Evolutionary conservation across 164 flowering plant species (phyloP), one percentile per base, ranked within the genome.

Genomic region (Annona squamosa): DNA sequence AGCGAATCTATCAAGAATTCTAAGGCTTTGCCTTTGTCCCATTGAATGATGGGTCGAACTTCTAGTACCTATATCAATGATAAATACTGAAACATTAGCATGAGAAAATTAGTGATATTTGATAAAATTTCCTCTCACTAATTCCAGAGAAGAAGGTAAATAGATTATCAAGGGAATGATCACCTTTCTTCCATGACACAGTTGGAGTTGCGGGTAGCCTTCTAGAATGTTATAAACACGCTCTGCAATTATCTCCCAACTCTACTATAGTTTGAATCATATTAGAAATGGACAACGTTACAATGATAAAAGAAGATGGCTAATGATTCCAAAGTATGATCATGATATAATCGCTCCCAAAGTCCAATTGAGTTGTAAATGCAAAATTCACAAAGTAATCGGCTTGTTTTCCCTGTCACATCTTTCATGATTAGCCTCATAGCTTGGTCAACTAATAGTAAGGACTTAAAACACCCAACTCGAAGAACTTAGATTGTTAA

Each of bases 1-100:
- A 81, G 78, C n/a, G 71, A 67, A 56, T 74, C 66, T 17, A 74
- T 64, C 44, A 74, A 68, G 57, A 67, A 74, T 64, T 74, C 76
- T 4, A 74, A 47, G 3, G 77, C 77, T 17, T 70, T 69, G 47
- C 77, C 77, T 69, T 75, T 75, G 61, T 75, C 77, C 77, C 77
- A 75, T 41, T 75, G 63, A 47, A 75, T 69, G 48, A 46, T 48
- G 46, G 77, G 77, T 17, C 77, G 67, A 43, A 75, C 63, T 46
- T 75, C 77, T 41, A 75, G 65, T n/a, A 75, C 77, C 77, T 75
- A 81, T 68, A 67, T 61, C 46, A 41, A 67, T 63, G 63, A 37
- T 7, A 63, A 41, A n/a, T 10, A 48, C 17, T 9, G 7, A 44
- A 16, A 69, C 37, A 87, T 59, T 47, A 47, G 44, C 17, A 26